phyloP scores from a whole-genome alignment of 148 eudicot species.

The Rhododendron williamsianum region DNA sequence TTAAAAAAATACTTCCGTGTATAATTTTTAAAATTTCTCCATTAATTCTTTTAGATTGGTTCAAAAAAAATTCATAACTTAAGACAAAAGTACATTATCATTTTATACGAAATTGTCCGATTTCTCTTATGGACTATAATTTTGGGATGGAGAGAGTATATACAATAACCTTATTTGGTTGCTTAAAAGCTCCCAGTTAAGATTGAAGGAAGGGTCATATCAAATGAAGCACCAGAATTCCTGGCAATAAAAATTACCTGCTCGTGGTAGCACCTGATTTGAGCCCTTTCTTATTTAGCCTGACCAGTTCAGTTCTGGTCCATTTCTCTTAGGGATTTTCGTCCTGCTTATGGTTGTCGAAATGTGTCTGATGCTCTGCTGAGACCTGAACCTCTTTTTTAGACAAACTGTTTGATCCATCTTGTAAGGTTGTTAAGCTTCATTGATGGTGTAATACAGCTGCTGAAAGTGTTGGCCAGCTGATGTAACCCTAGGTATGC shows the following conservation, averaged over 20 bases:
- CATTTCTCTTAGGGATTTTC: not conserved
- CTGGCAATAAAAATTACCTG: not conserved
- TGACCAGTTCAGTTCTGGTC: not conserved
- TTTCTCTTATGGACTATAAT: not conserved
- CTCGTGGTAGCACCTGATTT: not conserved
- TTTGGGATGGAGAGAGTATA: not conserved
- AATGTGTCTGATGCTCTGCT: not conserved
- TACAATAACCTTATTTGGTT: not conserved
- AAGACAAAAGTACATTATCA: not conserved
- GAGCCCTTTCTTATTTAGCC: not conserved
- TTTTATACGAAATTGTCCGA: not conserved
- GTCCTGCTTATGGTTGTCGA: not conserved
- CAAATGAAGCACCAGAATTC: not conserved
- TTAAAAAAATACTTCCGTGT: not conserved
- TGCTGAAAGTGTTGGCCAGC: not conserved
- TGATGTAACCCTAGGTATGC: not conserved
- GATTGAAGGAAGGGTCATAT: not conserved
- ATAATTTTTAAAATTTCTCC: not conserved
- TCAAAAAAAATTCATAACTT: not conserved
- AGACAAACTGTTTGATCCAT: not conserved
- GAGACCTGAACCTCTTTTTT: not conserved
- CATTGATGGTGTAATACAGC: not conserved
- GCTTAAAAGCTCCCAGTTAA: not conserved
- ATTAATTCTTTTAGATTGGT: not conserved
- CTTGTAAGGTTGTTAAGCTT: not conserved